These are phyloP conservation scores for Ilex paraguariensis DNA, from an alignment of 305 asterid species.

Conservation along the genomic window DNA sequence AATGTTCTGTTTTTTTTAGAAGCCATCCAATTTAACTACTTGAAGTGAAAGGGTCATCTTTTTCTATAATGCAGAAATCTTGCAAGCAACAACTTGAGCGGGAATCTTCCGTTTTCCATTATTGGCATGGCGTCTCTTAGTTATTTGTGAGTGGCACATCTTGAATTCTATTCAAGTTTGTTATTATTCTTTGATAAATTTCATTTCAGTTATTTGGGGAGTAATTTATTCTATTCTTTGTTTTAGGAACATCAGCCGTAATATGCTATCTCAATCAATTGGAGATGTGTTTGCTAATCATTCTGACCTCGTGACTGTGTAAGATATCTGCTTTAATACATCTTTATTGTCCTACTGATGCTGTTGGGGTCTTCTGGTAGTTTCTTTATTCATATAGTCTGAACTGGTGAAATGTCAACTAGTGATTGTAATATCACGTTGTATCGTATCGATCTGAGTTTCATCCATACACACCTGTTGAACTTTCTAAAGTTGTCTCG, in stretches of 20 bases:
- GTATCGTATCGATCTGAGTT: too few species aligned
- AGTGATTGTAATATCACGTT: too few species aligned
- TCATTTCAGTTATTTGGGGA: slow-evolving; percentile 4
- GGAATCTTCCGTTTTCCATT: slow-evolving; percentile 77
- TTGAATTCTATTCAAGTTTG: not conserved
- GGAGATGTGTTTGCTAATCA: slow-evolving; percentile 80
- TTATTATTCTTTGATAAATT: too few species aligned
- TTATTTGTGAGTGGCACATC: slow-evolving; percentile 61
- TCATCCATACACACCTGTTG: too few species aligned
- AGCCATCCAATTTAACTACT: not conserved
- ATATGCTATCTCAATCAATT: slow-evolving; percentile 58
- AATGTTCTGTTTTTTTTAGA: not conserved
- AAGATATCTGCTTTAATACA: slow-evolving; percentile 25
- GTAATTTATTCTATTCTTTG: slow-evolving; percentile 9
- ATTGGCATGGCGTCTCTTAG: slow-evolving; percentile 47
- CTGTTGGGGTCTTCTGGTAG: too few species aligned
- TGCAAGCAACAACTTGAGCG: slow-evolving; percentile 75
- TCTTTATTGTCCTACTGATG: too few species aligned
- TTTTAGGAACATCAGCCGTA: slow-evolving; percentile 75
- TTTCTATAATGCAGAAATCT: slow-evolving; percentile 60
- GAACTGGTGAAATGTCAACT: too few species aligned
- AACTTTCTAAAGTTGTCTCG: too few species aligned
- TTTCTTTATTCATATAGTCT: too few species aligned
- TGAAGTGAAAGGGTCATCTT: not conserved
- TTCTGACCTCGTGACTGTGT: slow-evolving; percentile 61